Evolutionary conservation across 495 filamentous ascomycete species (phyloP).

Genomic region (Polyplosphaeria fusca): DNA sequence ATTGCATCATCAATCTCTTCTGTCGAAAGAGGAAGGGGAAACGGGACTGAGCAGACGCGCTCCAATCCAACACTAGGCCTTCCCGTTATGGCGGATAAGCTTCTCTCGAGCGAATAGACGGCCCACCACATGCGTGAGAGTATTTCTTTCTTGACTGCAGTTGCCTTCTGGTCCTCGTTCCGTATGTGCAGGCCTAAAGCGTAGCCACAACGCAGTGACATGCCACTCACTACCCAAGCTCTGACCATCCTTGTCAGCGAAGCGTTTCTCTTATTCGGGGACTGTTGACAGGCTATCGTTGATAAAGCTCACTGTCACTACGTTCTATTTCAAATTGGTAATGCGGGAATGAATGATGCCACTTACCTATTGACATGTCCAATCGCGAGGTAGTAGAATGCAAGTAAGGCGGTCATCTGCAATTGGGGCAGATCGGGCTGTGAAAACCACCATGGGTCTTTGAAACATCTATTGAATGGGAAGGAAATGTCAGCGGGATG

Average conservation of each 20-base stretch:
- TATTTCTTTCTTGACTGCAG: slow-evolving; percentile 20
- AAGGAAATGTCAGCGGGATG: no score
- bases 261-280: not conserved
- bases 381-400: slow-evolving; percentile 57
- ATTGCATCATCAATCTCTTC: slow-evolving; percentile 19
- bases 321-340: no score
- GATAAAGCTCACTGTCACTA: no score
- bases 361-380: slow-evolving; percentile 60
- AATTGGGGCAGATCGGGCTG: slow-evolving; percentile 49
- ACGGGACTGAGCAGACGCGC: slow-evolving; percentile 20
- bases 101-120: slow-evolving; percentile 28
- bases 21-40: slow-evolving; percentile 25
- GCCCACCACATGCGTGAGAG: slow-evolving; percentile 31
- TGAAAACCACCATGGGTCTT: slow-evolving; percentile 10
- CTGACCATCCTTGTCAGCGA: slow-evolving; percentile 39
- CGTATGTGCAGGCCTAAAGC: slow-evolving; percentile 60
- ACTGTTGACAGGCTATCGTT: no score
- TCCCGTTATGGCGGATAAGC: slow-evolving; percentile 22
- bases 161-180: slow-evolving; percentile 42
- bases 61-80: slow-evolving; percentile 25
- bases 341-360: no score
- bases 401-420: slow-evolving; percentile 56
- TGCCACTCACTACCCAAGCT: slow-evolving; percentile 59
- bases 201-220: slow-evolving; percentile 56
- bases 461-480: no score